A percentile compares a stretch with the other conserved stretches of the same genome.
Conservation (phyloP, 2,329 filamentous ascomycete genomes). For the Alternaria sp. region DNA sequence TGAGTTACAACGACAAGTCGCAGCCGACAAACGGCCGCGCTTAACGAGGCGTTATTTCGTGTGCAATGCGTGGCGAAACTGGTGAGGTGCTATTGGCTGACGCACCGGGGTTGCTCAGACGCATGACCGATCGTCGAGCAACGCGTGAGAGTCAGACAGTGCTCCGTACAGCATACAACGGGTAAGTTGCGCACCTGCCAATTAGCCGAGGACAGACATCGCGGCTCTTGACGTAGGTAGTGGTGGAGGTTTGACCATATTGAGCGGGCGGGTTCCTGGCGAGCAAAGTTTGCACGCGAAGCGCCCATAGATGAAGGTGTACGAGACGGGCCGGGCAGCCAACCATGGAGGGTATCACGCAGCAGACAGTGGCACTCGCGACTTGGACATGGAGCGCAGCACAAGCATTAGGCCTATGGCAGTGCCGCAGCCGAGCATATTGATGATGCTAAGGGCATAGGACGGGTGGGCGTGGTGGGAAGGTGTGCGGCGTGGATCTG, state of each 20-base stretch:
- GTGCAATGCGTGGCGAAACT: slow-evolving; percentile 17
- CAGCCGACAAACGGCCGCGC: slow-evolving; percentile 24
- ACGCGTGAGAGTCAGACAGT: slow-evolving; percentile 9
- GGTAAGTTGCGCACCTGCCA: slow-evolving; percentile 18
- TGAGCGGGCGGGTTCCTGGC: slow-evolving; percentile 16
- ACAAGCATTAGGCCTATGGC: not conserved
- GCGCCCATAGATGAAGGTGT: slow-evolving; percentile 13
- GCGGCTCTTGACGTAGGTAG: slow-evolving; percentile 17
- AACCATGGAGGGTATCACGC: slow-evolving; percentile 19
- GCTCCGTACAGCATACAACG: slow-evolving; percentile 8
- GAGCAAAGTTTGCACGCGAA: slow-evolving; percentile 14
- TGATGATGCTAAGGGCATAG: slow-evolving; percentile 10
- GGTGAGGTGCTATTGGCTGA: slow-evolving; percentile 18
- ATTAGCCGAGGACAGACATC: slow-evolving; percentile 25
- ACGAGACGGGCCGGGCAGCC: slow-evolving; percentile 29
- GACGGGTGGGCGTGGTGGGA: slow-evolving; percentile 3
- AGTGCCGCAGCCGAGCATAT: slow-evolving; percentile 4
- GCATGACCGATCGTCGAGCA: slow-evolving; percentile 24
- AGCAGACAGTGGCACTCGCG: slow-evolving; percentile 2
- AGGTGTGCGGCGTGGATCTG: slow-evolving; percentile 23
- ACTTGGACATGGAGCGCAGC: slow-evolving; percentile 1
- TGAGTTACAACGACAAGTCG: slow-evolving; percentile 1
- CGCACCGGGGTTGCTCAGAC: slow-evolving; percentile 39
- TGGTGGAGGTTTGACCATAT: slow-evolving; percentile 2
- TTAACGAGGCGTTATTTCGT: slow-evolving; percentile 16